Evolutionary conservation across 306 rosid species (phyloP).

Genomic region (Macrotyloma uniflorum): DNA sequence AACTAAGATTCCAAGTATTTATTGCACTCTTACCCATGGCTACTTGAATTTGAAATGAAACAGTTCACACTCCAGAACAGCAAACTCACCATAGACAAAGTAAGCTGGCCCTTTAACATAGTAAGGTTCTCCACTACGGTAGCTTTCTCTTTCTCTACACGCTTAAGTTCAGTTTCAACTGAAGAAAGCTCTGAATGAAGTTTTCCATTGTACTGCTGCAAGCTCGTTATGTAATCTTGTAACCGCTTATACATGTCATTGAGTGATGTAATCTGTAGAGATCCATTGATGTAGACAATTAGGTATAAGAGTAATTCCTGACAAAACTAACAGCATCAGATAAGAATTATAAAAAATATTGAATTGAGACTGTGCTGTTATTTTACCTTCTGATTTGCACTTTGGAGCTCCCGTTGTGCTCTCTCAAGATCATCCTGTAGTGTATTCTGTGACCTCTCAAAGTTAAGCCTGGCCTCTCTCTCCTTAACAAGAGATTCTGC

Average conservation of each 20-base stretch:
- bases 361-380: neutral
- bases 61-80: conserved; percentile 18
- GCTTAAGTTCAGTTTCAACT: conserved; percentile 85
- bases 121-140: conserved; percentile 73
- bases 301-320: neutral
- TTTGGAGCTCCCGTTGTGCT: conserved; percentile 87
- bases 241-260: conserved; percentile 94
- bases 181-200: conserved; percentile 94
- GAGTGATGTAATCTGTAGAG: conserved; percentile 80
- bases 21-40: neutral
- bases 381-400: conserved; percentile 88
- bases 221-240: conserved; percentile 92
- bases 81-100: conserved; percentile 76
- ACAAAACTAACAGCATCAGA: neutral
- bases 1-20: conserved; percentile 7
- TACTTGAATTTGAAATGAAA: conserved; percentile 15
- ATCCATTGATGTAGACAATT: conserved; percentile 20
- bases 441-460: conserved; percentile 80
- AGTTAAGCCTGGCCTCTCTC: conserved; percentile 68
- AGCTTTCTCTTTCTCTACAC: conserved; percentile 84
- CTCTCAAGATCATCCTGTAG: conserved; percentile 76
- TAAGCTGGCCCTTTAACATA: conserved; percentile 81
- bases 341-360: neutral
- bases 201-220: conserved; percentile 92
- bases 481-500: conserved; percentile 78